phyloP scores from a whole-genome alignment of 129 eudicot genomes.

The Apium graveolens region DNA sequence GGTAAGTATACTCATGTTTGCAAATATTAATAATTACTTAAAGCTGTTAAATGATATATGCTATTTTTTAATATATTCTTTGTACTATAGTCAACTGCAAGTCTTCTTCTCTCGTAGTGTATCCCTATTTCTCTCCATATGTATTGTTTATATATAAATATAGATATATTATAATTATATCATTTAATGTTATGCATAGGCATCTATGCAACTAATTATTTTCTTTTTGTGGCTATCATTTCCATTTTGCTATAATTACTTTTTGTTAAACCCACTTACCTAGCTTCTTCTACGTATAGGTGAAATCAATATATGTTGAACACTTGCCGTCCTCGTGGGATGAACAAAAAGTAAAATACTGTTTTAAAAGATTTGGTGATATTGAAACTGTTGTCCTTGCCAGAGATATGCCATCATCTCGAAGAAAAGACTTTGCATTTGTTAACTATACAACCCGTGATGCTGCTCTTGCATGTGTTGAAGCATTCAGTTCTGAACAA shows the following conservation, averaged over 20 bases:
- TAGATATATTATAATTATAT: background rate
- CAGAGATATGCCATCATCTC: constrained; percentile 41
- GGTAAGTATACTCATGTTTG: constrained; percentile 30
- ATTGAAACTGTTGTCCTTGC: constrained; percentile 69
- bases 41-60: background rate
- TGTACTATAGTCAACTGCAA: background rate
- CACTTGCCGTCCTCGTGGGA: constrained; percentile 58
- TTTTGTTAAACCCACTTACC: background rate
- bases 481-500: constrained; percentile 36
- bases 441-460: constrained; percentile 51
- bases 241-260: background rate
- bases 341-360: constrained; percentile 48
- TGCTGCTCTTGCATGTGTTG: constrained; percentile 68
- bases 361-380: constrained; percentile 59
- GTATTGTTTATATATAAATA: background rate
- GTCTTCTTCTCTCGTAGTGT: background rate
- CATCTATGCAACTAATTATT: background rate
- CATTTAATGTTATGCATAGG: background rate
- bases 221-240: background rate
- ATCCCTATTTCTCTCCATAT: background rate
- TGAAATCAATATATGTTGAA: constrained; percentile 63
- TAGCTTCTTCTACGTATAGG: constrained; percentile 27
- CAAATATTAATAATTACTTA: background rate
- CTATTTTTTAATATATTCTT: background rate
- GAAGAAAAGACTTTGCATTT: constrained; percentile 70